A percentile compares a stretch with the other conserved stretches of the same genome.
Conservation (phyloP, 192 early-diverging fungal species). For the Backusella parvicylindrica region DNA sequence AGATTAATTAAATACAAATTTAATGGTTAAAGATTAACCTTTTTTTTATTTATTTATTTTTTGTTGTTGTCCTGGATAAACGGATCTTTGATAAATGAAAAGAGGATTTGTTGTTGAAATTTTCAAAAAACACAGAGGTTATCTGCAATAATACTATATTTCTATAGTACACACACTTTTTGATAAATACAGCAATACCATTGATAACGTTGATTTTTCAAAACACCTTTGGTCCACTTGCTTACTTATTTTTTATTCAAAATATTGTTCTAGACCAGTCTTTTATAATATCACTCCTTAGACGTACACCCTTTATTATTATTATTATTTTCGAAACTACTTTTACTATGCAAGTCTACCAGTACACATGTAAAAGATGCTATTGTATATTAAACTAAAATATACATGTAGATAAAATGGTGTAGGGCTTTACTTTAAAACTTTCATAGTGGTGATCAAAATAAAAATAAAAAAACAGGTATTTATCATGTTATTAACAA, state of each 20-base stretch:
- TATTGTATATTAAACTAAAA: background rate
- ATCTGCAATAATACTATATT: background rate
- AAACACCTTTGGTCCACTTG: too few species aligned
- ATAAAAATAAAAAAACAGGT: background rate
- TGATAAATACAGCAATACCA: too few species aligned
- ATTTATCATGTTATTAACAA: background rate
- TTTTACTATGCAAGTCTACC: background rate
- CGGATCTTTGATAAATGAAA: background rate
- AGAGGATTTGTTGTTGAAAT: background rate
- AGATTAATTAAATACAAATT: too few species aligned
- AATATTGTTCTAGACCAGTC: background rate
- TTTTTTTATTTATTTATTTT: background rate
- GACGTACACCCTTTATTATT: too few species aligned
- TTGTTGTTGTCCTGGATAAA: background rate
- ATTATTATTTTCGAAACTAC: background rate
- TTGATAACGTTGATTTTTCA: too few species aligned
- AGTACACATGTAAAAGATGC: background rate
- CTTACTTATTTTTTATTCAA: too few species aligned
- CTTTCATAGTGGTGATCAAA: background rate
- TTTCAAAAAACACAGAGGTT: background rate
- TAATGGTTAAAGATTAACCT: background rate
- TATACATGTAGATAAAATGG: background rate
- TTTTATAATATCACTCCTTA: background rate
- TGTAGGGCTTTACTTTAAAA: background rate
- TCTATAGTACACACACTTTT: too few species aligned